Percentiles rank a stretch among this genome's conserved stretches.
phyloP scores from a whole-genome alignment of 73 alveolate genomes.

The Paramecium octaurelia region DNA sequence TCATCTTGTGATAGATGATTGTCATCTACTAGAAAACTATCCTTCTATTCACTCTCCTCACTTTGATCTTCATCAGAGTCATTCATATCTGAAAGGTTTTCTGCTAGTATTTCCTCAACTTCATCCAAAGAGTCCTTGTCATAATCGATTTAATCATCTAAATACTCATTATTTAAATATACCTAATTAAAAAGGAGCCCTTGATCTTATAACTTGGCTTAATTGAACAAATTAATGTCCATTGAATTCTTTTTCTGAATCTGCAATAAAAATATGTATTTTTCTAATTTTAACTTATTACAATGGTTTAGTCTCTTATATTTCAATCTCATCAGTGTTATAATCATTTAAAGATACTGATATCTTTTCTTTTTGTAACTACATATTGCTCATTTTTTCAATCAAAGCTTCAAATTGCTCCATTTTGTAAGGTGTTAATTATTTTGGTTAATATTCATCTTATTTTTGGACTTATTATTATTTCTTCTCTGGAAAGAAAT shows the following conservation, averaged over 20 bases:
- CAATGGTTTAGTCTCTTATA: background rate
- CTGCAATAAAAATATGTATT: background rate
- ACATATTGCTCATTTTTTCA: background rate
- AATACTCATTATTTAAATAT: background rate
- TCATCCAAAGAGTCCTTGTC: background rate
- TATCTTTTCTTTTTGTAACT: background rate
- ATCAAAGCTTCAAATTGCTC: background rate
- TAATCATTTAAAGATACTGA: background rate
- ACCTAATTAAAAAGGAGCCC: conserved; percentile 3
- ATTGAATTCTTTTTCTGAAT: background rate
- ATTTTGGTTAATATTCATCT: background rate
- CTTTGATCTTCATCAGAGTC: background rate
- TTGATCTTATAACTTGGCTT: background rate
- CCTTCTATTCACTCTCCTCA: background rate
- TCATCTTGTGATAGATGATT: background rate
- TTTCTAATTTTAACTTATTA: background rate
- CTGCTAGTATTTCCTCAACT: background rate
- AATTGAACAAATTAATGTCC: background rate
- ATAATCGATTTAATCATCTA: conserved; percentile 1
- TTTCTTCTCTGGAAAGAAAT: background rate
- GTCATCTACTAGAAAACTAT: conserved; percentile 8
- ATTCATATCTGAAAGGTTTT: background rate
- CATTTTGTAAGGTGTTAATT: background rate
- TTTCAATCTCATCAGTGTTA: background rate
- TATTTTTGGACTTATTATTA: background rate